Percentiles rank a stretch among this genome's conserved stretches.
Evolutionary conservation across 345 rosid genomes (phyloP).

Genomic region (Euphorbia peplus): DNA sequence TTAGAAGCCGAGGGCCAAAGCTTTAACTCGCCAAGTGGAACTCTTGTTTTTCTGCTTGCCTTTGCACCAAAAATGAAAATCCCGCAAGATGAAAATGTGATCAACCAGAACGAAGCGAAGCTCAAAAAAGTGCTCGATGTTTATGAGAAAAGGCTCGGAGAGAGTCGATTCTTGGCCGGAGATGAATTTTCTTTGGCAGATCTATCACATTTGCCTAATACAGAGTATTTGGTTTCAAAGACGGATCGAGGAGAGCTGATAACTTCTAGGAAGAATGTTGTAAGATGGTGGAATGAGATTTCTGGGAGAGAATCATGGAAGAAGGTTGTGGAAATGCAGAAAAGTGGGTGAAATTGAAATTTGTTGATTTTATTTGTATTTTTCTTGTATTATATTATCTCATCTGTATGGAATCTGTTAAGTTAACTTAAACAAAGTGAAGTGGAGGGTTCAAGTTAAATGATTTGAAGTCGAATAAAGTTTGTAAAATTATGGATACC

Average conservation of each 20-base stretch:
- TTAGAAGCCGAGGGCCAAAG: conserved; percentile 65
- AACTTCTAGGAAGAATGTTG: conserved; percentile 52
- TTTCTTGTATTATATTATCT: no score
- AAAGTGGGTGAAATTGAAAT: conserved; percentile 12
- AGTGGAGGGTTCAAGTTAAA: no score
- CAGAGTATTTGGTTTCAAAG: conserved; percentile 40
- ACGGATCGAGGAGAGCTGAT: conserved; percentile 43
- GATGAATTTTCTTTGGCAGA: conserved; percentile 71
- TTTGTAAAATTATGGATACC: no score
- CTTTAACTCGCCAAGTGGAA: conserved; percentile 51
- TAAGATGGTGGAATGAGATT: conserved; percentile 72
- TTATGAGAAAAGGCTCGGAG: conserved; percentile 50
- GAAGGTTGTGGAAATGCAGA: conserved; percentile 56
- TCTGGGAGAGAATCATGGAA: conserved; percentile 68
- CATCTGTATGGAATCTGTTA: no score
- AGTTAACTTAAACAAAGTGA: no score
- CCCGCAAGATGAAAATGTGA: conserved; percentile 44
- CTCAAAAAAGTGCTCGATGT: conserved; percentile 55
- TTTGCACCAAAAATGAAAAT: conserved; percentile 54
- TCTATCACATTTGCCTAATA: conserved; percentile 62
- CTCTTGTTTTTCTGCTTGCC: conserved; percentile 57
- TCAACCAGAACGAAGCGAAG: conserved; percentile 49
- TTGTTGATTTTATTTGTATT: neutral
- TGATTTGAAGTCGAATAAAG: no score
- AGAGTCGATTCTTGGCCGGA: conserved; percentile 59